These are phyloP conservation scores for Rhodomyrtus tomentosa DNA, from an alignment of 345 rosid genomes.

Conservation along the genomic window DNA sequence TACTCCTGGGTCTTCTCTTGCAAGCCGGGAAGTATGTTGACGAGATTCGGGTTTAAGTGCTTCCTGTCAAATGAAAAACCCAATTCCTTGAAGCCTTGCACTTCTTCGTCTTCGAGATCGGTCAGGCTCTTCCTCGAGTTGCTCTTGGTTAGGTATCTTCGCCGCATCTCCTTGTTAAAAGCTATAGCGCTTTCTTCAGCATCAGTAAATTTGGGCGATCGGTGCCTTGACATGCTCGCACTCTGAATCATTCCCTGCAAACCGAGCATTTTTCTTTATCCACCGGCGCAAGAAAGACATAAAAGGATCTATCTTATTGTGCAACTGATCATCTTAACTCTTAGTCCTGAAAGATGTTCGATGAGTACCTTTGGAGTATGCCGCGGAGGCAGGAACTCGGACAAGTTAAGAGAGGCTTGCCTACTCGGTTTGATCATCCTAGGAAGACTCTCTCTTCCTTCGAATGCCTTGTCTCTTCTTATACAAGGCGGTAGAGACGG, in stretches of 20 bases:
- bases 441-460: neutral
- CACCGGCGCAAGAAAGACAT: neutral
- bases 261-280: neutral
- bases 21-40: neutral
- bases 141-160: conserved; percentile 1
- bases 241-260: neutral
- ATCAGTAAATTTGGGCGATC: neutral
- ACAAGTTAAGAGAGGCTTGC: conserved; percentile 8
- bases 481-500: conserved; percentile 9
- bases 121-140: conserved; percentile 7
- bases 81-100: neutral
- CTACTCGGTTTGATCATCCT: conserved; percentile 3
- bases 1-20: neutral
- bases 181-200: neutral
- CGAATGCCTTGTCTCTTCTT: neutral
- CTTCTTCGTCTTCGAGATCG: neutral
- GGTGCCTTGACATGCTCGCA: neutral
- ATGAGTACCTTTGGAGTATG: conserved; percentile 2
- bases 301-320: neutral
- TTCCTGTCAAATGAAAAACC: neutral
- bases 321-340: neutral
- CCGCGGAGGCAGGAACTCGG: neutral
- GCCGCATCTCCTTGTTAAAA: conserved; percentile 6
- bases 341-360: neutral
- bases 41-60: neutral